Conservation (phyloP, 2,329 filamentous ascomycete species). For the Zalaria obscura region DNA sequence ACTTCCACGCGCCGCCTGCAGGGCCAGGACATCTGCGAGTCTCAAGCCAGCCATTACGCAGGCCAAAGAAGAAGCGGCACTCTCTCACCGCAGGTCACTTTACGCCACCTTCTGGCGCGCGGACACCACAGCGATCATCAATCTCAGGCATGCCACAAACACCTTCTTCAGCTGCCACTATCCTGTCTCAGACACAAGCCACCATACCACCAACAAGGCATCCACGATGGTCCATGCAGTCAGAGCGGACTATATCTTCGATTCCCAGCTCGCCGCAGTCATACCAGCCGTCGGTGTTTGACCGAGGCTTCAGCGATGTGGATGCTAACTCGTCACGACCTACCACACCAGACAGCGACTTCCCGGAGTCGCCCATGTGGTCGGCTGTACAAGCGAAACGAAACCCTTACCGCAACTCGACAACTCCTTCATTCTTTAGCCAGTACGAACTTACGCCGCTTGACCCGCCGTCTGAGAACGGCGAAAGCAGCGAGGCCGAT, state of each 20-base stretch:
- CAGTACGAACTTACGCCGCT: neutral
- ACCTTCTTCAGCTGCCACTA: conserved; percentile 37
- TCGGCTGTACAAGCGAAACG: conserved; percentile 45
- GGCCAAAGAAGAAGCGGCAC: conserved; percentile 59
- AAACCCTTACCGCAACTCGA: conserved; percentile 9
- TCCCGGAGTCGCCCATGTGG: conserved; percentile 44
- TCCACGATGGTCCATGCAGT: conserved; percentile 52
- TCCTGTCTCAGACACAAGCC: conserved; percentile 49
- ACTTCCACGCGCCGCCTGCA: conserved; percentile 57
- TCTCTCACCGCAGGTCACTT: conserved; percentile 42
- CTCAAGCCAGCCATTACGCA: conserved; percentile 28
- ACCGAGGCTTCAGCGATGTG: conserved; percentile 47
- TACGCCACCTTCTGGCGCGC: conserved; percentile 25
- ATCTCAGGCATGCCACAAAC: conserved; percentile 23
- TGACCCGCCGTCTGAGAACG: neutral
- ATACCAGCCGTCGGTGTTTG: conserved; percentile 61
- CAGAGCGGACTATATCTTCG: conserved; percentile 51
- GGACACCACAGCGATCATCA: conserved; percentile 19
- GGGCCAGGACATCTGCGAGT: conserved; percentile 18
- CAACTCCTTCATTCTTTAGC: neutral
- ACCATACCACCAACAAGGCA: conserved; percentile 37
- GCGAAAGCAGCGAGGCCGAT: neutral
- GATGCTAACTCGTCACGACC: conserved; percentile 55
- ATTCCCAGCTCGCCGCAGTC: conserved; percentile 71
- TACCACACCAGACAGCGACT: conserved; percentile 65